These are phyloP conservation scores for Entophlyctis luteolus DNA, from an alignment of 192 early-diverging fungal genomes.

Conservation along the genomic window DNA sequence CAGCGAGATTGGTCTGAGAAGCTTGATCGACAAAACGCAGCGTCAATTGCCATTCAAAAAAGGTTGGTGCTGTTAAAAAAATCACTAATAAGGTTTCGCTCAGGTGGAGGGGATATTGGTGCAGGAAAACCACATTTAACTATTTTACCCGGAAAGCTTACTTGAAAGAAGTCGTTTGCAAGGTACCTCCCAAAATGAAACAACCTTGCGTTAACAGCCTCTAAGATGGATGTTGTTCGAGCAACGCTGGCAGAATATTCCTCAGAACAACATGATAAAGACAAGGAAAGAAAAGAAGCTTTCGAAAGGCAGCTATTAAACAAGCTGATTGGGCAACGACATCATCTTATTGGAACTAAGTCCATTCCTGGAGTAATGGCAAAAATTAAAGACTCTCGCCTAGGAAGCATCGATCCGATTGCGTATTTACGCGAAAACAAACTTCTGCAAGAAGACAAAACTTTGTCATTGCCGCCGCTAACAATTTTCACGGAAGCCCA, in stretches of 20 bases:
- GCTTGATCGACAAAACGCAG: too few relatives aligned
- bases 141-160: conserved; percentile 39
- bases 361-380: conserved; percentile 41
- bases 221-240: too few relatives aligned
- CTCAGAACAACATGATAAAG: too few relatives aligned
- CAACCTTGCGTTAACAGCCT: too few relatives aligned
- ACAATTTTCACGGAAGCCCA: conserved; percentile 32
- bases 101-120: conserved; percentile 45
- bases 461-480: conserved; percentile 23
- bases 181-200: background rate
- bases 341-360: conserved; percentile 48
- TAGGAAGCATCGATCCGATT: background rate
- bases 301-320: conserved; percentile 17
- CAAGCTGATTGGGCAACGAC: conserved; percentile 29
- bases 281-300: conserved; percentile 35
- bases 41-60: too few relatives aligned
- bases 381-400: background rate
- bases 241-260: too few relatives aligned
- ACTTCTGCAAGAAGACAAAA: background rate
- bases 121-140: conserved; percentile 40
- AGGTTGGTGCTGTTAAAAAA: background rate
- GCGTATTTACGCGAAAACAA: background rate
- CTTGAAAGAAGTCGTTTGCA: conserved; percentile 17
- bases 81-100: background rate
- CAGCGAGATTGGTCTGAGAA: too few relatives aligned